Evolutionary conservation across 495 filamentous ascomycete genomes (phyloP).

Genomic region (Hyphodiscus hymeniophilus): DNA sequence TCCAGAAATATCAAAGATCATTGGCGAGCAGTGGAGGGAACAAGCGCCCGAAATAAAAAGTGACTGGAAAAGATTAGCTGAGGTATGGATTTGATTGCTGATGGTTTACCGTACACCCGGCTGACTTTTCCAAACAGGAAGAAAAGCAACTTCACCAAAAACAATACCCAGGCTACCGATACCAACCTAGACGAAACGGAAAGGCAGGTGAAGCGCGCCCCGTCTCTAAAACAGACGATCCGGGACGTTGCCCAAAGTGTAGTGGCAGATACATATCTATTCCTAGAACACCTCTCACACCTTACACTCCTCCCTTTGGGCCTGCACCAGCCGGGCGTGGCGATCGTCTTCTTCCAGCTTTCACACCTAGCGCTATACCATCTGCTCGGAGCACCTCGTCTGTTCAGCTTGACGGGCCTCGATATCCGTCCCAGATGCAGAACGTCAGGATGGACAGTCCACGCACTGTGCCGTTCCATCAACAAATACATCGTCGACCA

Average conservation of each 20-base stretch:
- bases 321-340: neutral
- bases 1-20: constrained; percentile 96
- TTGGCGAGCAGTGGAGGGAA: constrained; percentile 84
- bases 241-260: constrained; percentile 51
- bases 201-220: constrained; percentile 27
- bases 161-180: constrained; percentile 89
- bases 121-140: constrained; percentile 44
- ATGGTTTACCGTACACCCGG: too few species aligned
- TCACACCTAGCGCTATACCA: neutral
- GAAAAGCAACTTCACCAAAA: constrained; percentile 86
- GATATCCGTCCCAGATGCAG: constrained; percentile 13
- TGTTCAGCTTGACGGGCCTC: constrained; percentile 3
- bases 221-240: constrained; percentile 32
- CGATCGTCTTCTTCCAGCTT: constrained; percentile 9
- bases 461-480: constrained; percentile 7
- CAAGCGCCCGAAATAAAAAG: constrained; percentile 68
- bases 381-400: neutral
- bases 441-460: constrained; percentile 17
- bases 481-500: constrained; percentile 17
- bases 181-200: constrained; percentile 77
- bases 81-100: constrained; percentile 39
- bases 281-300: constrained; percentile 44
- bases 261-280: constrained; percentile 54
- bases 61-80: constrained; percentile 83
- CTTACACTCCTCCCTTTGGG: constrained; percentile 23